Base-by-base conservation (phyloP, 768 basidiomycete species). In the Panus rudis region DNA sequence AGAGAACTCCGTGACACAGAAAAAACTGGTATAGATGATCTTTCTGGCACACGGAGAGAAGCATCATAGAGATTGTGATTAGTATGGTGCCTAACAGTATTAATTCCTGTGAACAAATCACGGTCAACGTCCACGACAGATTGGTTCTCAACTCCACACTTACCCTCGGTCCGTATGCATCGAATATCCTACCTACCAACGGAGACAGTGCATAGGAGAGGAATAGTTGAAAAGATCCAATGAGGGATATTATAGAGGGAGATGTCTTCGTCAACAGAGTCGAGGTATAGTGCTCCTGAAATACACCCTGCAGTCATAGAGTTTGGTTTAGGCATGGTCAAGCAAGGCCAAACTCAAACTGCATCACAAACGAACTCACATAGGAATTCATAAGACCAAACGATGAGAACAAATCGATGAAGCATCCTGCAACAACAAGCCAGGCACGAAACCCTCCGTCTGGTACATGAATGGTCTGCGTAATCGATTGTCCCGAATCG, bases 1-100 rank as follows among this genome's bases (percentile, higher is more conserved):
- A 54, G 14, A 58, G 56, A 6, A 63, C 44, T 2, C 60, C 61
- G 41, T 63, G 62, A 1, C 56, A 50, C 22, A 63, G 55, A 37
- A 60, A 59, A 17, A 59, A 44, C 43, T 63, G 61, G 45, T 59
- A 63, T 13, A 47, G 51, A 35, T 56, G 48, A 33, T 56, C 39
- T 21, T 50, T 39, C 41, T 56, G 47, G 16, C 48, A 43, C 21
- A 58, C 42, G 3, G 60, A 63, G 3, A 63, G 44, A 52, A 63
- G 55, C 51, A 59, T 53, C 11, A 57, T 35, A 6, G 59, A 45
- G 35, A 56, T 51, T 23, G 51, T 53, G 34, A 50, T 51, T 26
- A 59, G 33, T 23, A 56, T 30, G 13, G 54, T 50, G 5, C 58
- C 57, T 22, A 47, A 11, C 1, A 57, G 54, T 11, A 62, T 42